Evolutionary conservation across 257 asterid species (phyloP).

Genomic region (Anisodus acutangulus): DNA sequence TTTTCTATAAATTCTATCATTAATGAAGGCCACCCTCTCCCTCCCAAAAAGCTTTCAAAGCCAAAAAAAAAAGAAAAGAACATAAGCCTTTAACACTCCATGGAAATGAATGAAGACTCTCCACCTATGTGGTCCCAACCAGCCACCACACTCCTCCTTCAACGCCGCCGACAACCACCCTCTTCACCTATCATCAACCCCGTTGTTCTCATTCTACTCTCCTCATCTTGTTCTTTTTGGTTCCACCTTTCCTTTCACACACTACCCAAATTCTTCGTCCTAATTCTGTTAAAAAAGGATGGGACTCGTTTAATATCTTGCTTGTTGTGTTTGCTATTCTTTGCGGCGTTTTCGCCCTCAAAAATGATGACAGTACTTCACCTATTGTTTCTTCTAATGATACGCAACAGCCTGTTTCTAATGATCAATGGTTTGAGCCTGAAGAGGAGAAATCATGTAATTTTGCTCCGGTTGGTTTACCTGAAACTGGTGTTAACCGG

Average conservation of each 20-base stretch:
- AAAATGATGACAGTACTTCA: conserved; percentile 59
- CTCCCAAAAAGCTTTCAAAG: conserved; percentile 38
- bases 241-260: conserved; percentile 66
- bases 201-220: conserved; percentile 55
- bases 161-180: conserved; percentile 59
- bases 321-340: conserved; percentile 73
- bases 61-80: neutral
- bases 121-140: conserved; percentile 67
- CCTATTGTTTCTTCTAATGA: conserved; percentile 30
- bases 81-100: conserved; percentile 35
- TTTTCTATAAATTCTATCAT: conserved; percentile 28
- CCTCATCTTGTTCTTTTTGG: conserved; percentile 49
- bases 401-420: conserved; percentile 32
- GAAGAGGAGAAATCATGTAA: conserved; percentile 44
- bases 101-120: conserved; percentile 70
- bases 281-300: conserved; percentile 67
- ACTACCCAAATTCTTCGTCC: conserved; percentile 61
- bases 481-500: conserved; percentile 43
- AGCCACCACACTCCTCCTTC: conserved; percentile 46
- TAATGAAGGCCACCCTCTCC: conserved; percentile 34
- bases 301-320: conserved; percentile 69
- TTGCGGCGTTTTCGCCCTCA: conserved; percentile 73
- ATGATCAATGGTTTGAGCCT: conserved; percentile 45
- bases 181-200: conserved; percentile 61
- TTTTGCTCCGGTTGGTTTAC: conserved; percentile 20